phyloP scores from a whole-genome alignment of 2,329 filamentous ascomycete genomes.

The Ophiostoma piceae region DNA sequence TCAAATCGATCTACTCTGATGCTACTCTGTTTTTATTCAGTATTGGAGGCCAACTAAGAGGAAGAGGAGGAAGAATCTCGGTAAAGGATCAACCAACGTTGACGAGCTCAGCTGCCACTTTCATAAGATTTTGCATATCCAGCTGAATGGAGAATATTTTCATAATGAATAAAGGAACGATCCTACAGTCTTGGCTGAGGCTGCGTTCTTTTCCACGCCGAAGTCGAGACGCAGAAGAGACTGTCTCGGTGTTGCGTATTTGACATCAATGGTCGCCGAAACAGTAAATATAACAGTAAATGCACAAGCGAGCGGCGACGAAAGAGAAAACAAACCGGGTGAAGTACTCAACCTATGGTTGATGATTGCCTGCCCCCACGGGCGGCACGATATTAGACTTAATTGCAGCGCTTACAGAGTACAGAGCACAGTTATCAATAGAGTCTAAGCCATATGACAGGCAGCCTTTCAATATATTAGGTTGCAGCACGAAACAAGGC shows the following conservation, averaged over 20 bases:
- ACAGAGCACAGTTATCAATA: neutral
- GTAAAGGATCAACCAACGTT: neutral
- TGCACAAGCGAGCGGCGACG: neutral
- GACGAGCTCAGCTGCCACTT: neutral
- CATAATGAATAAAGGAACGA: neutral
- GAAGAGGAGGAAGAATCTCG: neutral
- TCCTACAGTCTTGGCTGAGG: neutral
- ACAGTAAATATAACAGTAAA: neutral
- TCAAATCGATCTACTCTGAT: slow-evolving; percentile 4
- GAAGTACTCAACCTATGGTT: neutral
- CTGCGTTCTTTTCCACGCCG: neutral
- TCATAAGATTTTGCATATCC: neutral
- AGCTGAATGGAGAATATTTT: neutral
- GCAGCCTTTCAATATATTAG: neutral
- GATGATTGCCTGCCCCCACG: neutral
- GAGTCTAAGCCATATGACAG: neutral
- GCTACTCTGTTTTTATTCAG: neutral
- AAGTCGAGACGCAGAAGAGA: neutral
- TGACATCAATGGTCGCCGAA: no score
- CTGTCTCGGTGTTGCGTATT: neutral
- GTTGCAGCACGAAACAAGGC: slow-evolving; percentile 3
- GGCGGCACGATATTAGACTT: neutral
- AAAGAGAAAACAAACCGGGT: neutral
- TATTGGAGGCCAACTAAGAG: no score
- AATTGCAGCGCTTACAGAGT: neutral